Base-by-base conservation (phyloP, 352 stramenopile species). In the Halophytophthora polymorphica region DNA sequence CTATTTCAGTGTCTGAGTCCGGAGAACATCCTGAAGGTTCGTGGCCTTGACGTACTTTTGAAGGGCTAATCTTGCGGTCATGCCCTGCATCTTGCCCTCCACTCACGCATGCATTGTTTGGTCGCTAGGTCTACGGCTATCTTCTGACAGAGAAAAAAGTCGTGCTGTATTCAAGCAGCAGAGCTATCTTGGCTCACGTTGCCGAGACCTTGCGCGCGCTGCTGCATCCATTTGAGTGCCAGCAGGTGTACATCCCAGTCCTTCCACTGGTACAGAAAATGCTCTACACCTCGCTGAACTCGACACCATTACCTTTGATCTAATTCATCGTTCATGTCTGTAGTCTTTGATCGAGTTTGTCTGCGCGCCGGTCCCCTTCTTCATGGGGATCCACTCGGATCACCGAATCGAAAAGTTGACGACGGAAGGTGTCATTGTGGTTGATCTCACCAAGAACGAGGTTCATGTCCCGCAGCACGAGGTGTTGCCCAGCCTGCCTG, bases 171-270 rank as follows among this genome's bases (percentile, higher is more conserved):
- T 76, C 77, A n/a, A 51, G 51, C 19, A 87, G 79, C 29, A 57
- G 60, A 4, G 68, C 72, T 15, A 77, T 91, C 11, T 64, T 91
- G 38, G 86, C 77, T 0, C 80, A 79, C 12, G 65, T 81, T 10
- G 66, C 71, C 0, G 77, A 91, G 53, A 91, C 80, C 0, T 64
- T 91, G 13, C 62, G 75, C 19, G 75, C 73, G 15, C 46, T 91
- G 37, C 54, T 88, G 0, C 58, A 82, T 41, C 80, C 80, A 4
- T 88, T 91, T 22, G 75, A 85, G 19, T 86, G 59, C 14, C 80
- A 88, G 59, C 70, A 85, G 33, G 80, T 91, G 10, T 91, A 91
- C 50, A 88, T 91, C 15, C 80, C 80, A 0, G 61, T 89, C 21
- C 65, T 91, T 18, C 73, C 79, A 14, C 41, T 84, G 51, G 79